Base-by-base conservation (phyloP, 129 eudicot genomes). In the Lactuca saligna region DNA sequence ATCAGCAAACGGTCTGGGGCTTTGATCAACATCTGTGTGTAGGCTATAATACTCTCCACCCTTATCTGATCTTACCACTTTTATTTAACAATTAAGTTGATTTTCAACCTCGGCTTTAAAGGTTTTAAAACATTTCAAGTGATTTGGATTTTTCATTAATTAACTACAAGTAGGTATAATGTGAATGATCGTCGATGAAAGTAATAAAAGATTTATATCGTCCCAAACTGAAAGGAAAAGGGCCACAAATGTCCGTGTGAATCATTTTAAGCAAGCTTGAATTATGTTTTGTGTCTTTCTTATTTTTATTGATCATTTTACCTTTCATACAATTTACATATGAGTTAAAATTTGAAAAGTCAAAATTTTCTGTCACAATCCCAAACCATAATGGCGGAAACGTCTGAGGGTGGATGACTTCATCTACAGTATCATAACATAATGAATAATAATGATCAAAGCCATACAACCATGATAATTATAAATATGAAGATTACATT, bases 271-370 rank as follows among this genome's bases (percentile, higher is more conserved):
- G 54, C 54, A 14, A 48, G 4, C 54, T 48, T 48, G 54, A 48
- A 48, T n/a, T 48, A 48, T n/a, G 15, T 14, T 9, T 48, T 48
- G 54, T n/a, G n/a, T 2, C 15, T 5, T 5, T 38, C 13, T 16
- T 17, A 25, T 56, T 56, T 5, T 56, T 56, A 56, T 56, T 25
- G 13, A 8, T 56, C 61, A 56, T 56, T 56, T 56, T 38, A 56
- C 61, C 32, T 56, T 56, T 16, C 7, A 56, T 56, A 32, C 33
- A 56, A 17, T 38, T 38, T 5, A 38, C 42, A 38, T 5, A 5
- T 3, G 7, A 7, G 7, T 38, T 7, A 38, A 5, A 56, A 3
- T 56, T 7, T 17, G 34, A 56, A 5, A 56, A 25, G 3, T 25
- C 33, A 17, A 59, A 15, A 32, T 59, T 59, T 59, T 20, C 20